A percentile compares a stretch with the other conserved stretches of the same genome.
These are phyloP conservation scores for Saturnispora serradocipensis DNA, from an alignment of 805 yeast genomes.

Conservation along the genomic window DNA sequence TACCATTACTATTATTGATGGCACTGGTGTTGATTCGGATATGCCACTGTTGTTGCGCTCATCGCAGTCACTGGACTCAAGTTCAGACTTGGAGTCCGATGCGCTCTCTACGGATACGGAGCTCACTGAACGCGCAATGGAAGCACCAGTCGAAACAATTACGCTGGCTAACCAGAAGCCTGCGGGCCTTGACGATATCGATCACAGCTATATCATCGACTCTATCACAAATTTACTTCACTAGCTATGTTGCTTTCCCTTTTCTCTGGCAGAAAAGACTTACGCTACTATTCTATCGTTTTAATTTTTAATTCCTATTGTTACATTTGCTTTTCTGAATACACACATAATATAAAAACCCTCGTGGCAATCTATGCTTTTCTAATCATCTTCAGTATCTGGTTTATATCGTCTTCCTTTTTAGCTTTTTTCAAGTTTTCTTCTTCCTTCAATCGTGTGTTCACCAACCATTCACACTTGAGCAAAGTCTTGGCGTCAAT, in stretches of 20 bases:
- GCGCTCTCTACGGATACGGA: neutral
- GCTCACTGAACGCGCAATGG: neutral
- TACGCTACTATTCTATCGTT: neutral
- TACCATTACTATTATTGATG: neutral
- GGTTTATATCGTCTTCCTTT: conserved; percentile 22
- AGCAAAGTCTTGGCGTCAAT: conserved; percentile 14
- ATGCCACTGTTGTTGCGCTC: neutral
- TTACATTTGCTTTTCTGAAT: neutral
- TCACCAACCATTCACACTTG: conserved; percentile 27
- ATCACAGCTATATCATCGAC: neutral
- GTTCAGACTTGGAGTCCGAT: neutral
- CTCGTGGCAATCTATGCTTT: neutral
- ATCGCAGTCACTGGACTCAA: neutral
- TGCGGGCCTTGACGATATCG: neutral
- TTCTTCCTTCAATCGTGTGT: conserved; percentile 16
- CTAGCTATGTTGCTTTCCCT: neutral
- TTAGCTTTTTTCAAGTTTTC: conserved; percentile 12
- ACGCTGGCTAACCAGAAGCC: neutral
- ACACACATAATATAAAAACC: neutral
- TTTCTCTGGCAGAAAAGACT: neutral
- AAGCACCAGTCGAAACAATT: neutral
- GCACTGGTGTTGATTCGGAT: conserved; percentile 1
- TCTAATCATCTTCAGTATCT: conserved; percentile 9
- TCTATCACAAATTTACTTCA: neutral
- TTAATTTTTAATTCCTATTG: neutral